A percentile compares a stretch with the other conserved stretches of the same genome.
phyloP scores from a whole-genome alignment of 2,329 filamentous ascomycete species.

The Exophiala alcalophila region DNA sequence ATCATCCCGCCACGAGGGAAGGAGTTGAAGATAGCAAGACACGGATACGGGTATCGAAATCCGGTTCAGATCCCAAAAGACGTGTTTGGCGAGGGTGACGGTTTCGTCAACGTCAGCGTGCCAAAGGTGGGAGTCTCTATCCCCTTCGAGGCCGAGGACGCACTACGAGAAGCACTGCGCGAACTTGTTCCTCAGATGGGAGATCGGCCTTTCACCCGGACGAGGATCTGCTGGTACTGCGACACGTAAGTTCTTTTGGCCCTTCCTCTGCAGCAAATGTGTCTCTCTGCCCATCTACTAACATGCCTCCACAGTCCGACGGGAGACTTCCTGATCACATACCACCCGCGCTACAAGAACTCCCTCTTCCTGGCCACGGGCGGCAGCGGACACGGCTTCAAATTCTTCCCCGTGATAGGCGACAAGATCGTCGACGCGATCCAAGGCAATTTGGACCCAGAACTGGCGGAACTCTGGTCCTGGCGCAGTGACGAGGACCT shows the following conservation, averaged over 20 bases:
- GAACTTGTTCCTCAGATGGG: constrained; percentile 56
- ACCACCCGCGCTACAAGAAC: constrained; percentile 57
- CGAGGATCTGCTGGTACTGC: constrained; percentile 71
- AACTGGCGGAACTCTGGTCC: constrained; percentile 43
- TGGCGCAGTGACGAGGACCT: constrained; percentile 35
- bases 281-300: too few relatives aligned
- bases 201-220: constrained; percentile 59
- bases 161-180: constrained; percentile 59
- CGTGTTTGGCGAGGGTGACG: constrained; percentile 13
- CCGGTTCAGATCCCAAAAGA: constrained; percentile 14
- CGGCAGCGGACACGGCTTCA: constrained; percentile 60
- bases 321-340: constrained; percentile 68
- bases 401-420: constrained; percentile 66
- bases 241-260: constrained; percentile 51
- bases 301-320: constrained; percentile 41
- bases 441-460: constrained; percentile 43
- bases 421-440: constrained; percentile 50
- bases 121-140: constrained; percentile 39
- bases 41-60: constrained; percentile 62
- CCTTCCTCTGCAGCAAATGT: background rate
- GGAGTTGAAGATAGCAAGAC: constrained; percentile 65
- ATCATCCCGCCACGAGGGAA: constrained; percentile 52
- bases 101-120: constrained; percentile 37
- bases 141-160: constrained; percentile 57
- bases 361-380: constrained; percentile 54